Evolutionary conservation across 768 basidiomycete species (phyloP).

Genomic region (Tricholoma terreum): DNA sequence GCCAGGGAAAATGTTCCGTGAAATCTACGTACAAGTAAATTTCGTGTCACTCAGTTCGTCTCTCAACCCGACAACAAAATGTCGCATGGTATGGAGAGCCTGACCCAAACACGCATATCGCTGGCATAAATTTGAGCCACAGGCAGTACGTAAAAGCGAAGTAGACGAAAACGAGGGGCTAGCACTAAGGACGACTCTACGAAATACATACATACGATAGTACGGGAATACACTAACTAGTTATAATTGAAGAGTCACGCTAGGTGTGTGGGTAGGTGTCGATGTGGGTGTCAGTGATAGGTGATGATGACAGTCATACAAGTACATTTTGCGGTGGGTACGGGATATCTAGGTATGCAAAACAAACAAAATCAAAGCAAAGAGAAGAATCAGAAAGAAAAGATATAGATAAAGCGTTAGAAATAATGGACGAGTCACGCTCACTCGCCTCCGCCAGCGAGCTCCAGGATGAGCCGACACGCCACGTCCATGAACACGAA

Average conservation of each 20-base stretch:
- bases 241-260: not conserved
- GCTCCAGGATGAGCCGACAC: conserved; percentile 87
- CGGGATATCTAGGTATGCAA: conserved; percentile 5
- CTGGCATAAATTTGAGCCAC: conserved; percentile 1
- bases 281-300: not conserved
- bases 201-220: conserved; percentile 1
- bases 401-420: no score
- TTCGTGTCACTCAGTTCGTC: no score
- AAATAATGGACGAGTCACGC: not conserved
- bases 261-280: not conserved
- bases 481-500: conserved; percentile 98
- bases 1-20: not conserved
- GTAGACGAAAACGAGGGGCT: not conserved
- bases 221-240: conserved; percentile 3
- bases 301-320: not conserved
- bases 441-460: conserved; percentile 62
- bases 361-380: conserved; percentile 2
- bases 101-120: no score
- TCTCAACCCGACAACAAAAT: no score
- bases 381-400: not conserved
- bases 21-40: no score
- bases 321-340: conserved; percentile 1
- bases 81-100: no score
- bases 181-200: conserved; percentile 2
- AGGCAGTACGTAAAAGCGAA: not conserved